Evolutionary conservation across 2,329 filamentous ascomycete species (phyloP).

Genomic region (Aschersonia sp.): DNA sequence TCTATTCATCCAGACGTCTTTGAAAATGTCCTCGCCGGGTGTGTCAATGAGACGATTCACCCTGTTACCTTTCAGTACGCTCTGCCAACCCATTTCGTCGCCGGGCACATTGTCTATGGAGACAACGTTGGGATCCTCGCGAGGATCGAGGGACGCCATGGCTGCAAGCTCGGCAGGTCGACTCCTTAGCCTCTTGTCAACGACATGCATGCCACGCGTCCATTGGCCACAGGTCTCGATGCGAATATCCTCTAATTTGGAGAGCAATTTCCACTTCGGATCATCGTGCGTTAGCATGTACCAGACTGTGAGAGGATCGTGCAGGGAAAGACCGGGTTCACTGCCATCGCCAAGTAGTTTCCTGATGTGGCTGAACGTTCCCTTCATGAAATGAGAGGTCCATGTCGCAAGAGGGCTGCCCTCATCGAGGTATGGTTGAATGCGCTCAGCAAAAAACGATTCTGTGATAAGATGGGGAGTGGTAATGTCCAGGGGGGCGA

Average conservation of each 20-base stretch:
- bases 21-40: slow-evolving; percentile 55
- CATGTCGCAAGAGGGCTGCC: slow-evolving; percentile 63
- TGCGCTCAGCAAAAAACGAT: slow-evolving; percentile 40
- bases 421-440: slow-evolving; percentile 38
- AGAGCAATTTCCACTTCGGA: slow-evolving; percentile 40
- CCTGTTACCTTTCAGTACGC: slow-evolving; percentile 59
- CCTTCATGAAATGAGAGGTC: slow-evolving; percentile 57
- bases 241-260: slow-evolving; percentile 63
- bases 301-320: slow-evolving; percentile 70
- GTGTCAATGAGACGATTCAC: slow-evolving; percentile 58
- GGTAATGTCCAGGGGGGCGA: slow-evolving; percentile 69
- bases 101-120: slow-evolving; percentile 41
- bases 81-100: slow-evolving; percentile 67
- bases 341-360: slow-evolving; percentile 42
- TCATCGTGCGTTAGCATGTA: slow-evolving; percentile 53
- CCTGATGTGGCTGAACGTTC: slow-evolving; percentile 55
- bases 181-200: slow-evolving; percentile 53
- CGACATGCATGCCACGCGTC: slow-evolving; percentile 81
- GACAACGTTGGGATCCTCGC: slow-evolving; percentile 23
- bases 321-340: slow-evolving; percentile 50
- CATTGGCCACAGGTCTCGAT: slow-evolving; percentile 87
- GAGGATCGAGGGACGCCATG: slow-evolving; percentile 24
- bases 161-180: slow-evolving; percentile 32
- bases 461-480: slow-evolving; percentile 51
- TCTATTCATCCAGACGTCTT: slow-evolving; percentile 46